Conservation (phyloP, 2,329 filamentous ascomycete genomes). For the Aureobasidium sp. region DNA sequence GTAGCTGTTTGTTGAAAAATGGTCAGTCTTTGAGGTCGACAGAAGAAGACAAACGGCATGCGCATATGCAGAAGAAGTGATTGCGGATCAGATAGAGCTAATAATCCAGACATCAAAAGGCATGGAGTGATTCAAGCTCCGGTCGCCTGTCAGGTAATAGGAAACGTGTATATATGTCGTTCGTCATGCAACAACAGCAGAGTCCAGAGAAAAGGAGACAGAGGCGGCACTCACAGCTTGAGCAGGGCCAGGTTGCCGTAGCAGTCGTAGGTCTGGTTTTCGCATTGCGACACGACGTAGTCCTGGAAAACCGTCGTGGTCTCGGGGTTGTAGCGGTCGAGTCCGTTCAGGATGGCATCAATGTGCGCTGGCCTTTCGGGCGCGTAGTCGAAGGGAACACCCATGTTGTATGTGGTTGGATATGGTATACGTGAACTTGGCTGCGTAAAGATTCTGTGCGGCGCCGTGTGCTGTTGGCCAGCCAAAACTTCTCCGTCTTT, state of each 20-base stretch:
- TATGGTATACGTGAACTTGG: background rate
- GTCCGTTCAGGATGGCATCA: conserved; percentile 86
- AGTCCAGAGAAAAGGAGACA: background rate
- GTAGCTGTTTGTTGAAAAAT: conserved; percentile 54
- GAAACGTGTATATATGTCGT: conserved; percentile 72
- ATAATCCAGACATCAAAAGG: conserved; percentile 58
- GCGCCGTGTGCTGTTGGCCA: background rate
- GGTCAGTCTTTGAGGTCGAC: background rate
- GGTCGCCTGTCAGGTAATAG: conserved; percentile 80
- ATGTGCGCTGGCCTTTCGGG: conserved; percentile 88
- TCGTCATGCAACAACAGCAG: conserved; percentile 44
- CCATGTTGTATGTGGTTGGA: conserved; percentile 27
- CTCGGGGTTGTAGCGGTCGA: conserved; percentile 98
- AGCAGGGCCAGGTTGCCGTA: conserved; percentile 93
- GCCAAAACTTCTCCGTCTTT: background rate
- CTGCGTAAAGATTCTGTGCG: conserved; percentile 1
- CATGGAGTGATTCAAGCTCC: conserved; percentile 48
- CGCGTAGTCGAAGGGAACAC: conserved; percentile 69
- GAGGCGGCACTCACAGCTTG: conserved; percentile 80
- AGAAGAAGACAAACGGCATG: background rate
- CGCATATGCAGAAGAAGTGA: background rate
- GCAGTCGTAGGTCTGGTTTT: conserved; percentile 86
- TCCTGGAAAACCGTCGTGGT: conserved; percentile 88
- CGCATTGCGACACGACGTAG: conserved; percentile 91
- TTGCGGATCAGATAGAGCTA: conserved; percentile 63